Evolutionary conservation across 768 basidiomycete genomes (phyloP).

Genomic region (Austroboletus festivus): DNA sequence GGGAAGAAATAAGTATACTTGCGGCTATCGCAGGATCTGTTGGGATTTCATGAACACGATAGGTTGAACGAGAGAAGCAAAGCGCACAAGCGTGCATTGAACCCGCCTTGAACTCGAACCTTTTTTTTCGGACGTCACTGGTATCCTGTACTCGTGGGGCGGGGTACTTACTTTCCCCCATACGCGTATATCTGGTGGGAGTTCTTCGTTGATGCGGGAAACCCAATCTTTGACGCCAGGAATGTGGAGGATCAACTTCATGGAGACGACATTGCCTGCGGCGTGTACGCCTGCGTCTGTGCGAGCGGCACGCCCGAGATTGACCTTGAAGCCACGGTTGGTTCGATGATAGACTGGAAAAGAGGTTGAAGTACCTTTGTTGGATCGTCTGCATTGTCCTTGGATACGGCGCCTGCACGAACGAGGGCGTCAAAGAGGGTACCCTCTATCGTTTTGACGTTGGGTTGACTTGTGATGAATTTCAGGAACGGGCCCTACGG

Average conservation of each 20-base stretch:
- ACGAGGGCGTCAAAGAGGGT: conserved; percentile 85
- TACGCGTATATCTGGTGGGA: conserved; percentile 90
- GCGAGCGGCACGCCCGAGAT: conserved; percentile 82
- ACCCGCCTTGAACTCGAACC: conserved; percentile 75
- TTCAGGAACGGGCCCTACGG: neutral
- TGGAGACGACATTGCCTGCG: conserved; percentile 87
- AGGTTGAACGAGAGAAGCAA: neutral
- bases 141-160: neutral
- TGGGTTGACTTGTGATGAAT: conserved; percentile 53
- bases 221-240: conserved; percentile 72
- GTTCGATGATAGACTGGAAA: neutral
- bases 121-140: conserved; percentile 36
- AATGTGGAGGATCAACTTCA: conserved; percentile 82
- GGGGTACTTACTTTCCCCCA: conserved; percentile 70
- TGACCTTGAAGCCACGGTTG: conserved; percentile 50
- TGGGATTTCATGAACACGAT: conserved; percentile 1
- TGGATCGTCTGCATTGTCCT: conserved; percentile 90
- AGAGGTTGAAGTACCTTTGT: conserved; percentile 59
- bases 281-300: conserved; percentile 99
- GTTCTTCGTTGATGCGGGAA: conserved; percentile 71
- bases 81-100: conserved; percentile 75
- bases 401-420: conserved; percentile 87
- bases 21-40: conserved; percentile 86
- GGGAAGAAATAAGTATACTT: conserved; percentile 99
- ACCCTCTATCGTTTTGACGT: conserved; percentile 81